These are phyloP conservation scores for Elsinoe arachidis DNA, from an alignment of 2,329 filamentous ascomycete species.

Conservation along the genomic window DNA sequence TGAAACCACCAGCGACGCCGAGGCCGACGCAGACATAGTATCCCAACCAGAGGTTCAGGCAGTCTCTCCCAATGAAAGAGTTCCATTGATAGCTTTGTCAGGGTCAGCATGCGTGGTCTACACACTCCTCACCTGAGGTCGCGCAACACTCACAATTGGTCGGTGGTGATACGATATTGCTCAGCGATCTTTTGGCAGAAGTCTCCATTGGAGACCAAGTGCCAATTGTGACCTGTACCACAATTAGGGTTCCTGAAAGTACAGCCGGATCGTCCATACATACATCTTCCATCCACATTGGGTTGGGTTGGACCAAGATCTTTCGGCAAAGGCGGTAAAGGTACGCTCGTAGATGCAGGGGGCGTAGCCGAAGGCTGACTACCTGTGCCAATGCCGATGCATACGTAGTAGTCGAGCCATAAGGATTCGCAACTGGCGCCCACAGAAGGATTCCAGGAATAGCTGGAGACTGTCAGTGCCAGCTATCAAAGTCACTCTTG, in stretches of 20 bases:
- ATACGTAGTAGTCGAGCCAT: background rate
- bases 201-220: background rate
- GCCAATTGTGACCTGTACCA: background rate
- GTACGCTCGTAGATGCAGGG: no score
- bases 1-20: background rate
- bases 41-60: background rate
- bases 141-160: no score
- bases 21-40: slow-evolving; percentile 1
- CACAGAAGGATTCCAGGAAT: background rate
- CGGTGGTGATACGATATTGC: background rate
- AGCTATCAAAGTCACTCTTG: no score
- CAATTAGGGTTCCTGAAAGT: background rate
- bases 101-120: no score
- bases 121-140: no score
- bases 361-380: no score
- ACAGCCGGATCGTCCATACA: no score
- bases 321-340: no score
- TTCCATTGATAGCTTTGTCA: background rate
- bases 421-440: background rate
- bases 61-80: background rate
- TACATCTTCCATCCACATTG: no score
- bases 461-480: no score
- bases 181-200: background rate
- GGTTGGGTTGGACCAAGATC: no score
- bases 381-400: no score